Evolutionary conservation across 257 asterid genomes (phyloP), one percentile per base, ranked within the genome.

Genomic region (Handroanthus guayacan): DNA sequence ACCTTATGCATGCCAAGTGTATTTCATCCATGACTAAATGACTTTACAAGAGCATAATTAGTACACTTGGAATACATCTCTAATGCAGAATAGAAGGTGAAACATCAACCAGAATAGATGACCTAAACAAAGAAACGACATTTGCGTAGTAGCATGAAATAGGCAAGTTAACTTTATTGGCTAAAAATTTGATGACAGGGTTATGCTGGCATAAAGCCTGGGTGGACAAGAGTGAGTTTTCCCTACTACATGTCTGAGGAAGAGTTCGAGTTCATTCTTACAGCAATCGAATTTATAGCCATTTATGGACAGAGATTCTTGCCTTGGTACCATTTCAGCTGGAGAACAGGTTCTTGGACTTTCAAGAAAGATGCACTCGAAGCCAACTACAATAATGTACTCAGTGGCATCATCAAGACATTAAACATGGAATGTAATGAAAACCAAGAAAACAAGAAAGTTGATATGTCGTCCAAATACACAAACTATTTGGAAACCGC

Each of bases 141-240:
- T 25, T 25, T 0, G 31, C 31, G 31, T 25, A 25, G 31, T 25
- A 25, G 1, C 31, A 25, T 25, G 31, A 25, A 25, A 25, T 25
- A 25, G 31, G 1, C 31, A 25, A 25, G 31, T 1, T 41, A 41
- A 41, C 8, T 7, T 4, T 7, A 44, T 25, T 25, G 31, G 31
- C 16, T 34, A 39, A 20, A 1, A 1, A 25, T 13, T 44, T 18
- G 34, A 64, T 13, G 12, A 44, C 85, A 89, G 96, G 92, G 96
- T n/a, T 89, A 88, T 57, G 52, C 14, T 5, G 97, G 97, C 63
- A 74, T 83, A 41, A 91, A 89, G 85, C 94, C 91, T 0, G 97
- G 97, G 71, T 91, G 97, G 97, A 85, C 97, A 60, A 84, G 97
- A 61, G 86, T 91, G 64, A 88, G 96, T 84, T 88, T 91, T 67